Base-by-base conservation (phyloP, 345 rosid genomes). In the Salix viminalis region DNA sequence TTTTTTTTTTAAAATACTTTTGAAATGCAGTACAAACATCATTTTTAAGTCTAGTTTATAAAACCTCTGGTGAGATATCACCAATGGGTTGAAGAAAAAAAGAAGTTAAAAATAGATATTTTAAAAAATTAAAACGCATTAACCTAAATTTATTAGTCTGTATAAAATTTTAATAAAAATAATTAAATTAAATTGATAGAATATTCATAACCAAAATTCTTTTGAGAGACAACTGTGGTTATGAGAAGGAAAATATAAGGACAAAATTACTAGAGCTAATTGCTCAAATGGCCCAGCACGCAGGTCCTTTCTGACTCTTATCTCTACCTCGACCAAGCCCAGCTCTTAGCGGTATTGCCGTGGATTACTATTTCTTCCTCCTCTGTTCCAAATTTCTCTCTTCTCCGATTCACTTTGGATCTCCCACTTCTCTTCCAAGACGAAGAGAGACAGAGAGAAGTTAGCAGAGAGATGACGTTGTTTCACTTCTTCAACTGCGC, bases 401-500 rank as follows among this genome's bases (percentile, higher is more conserved):
- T 62, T 13, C 18, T 46, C 36, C 46, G 23, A 26, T 74, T 19
- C 13, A 15, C 15, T 70, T 15, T 32, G 66, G 81, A 56, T 73
- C 70, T 74, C 26, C 2, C 30, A 28, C 15, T 62, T 11, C 30
- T 10, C 30, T 30, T 42, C 42, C 19, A 46, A 42, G 44, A 4
- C 8, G 26, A 74, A 73, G 46, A 67, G 46, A 23, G 56, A 26
- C 60, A 8, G 56, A 14, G 73, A 64, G 75, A 95, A 56, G 24
- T 56, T 8, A 23, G n/a, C 23, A 69, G 60, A 68, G 75, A 66
- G 75, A 95, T 95, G 99, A 95, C 99, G 81, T 71, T 93, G 65
- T 95, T 95, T 75, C 99, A 95, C 86, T 95, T 95, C 90, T 93
- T 95, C 91, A 95, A 95, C 87, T 95, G 99, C 74, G 98, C 99